Evolutionary conservation across 179 eudicot genomes (phyloP).

Genomic region (Kewa caespitosa): DNA sequence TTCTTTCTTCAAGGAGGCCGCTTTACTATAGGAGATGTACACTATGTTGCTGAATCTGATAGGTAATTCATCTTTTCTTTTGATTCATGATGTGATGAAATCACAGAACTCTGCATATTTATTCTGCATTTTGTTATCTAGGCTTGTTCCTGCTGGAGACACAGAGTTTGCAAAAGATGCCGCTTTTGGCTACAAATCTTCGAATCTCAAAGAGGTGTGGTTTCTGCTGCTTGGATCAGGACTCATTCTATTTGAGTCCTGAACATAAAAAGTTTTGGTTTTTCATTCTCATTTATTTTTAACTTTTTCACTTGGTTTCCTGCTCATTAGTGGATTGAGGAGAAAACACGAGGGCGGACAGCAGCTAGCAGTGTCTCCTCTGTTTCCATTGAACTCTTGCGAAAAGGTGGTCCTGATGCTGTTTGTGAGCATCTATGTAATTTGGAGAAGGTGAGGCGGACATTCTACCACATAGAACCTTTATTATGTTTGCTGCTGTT

Average conservation of each 20-base stretch:
- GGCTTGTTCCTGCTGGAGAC: constrained; percentile 98
- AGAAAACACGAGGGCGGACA: constrained; percentile 83
- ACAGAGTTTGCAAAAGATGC: constrained; percentile 98
- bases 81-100: constrained; percentile 2
- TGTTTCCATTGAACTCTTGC: constrained; percentile 72
- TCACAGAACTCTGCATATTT: constrained; percentile 16
- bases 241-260: constrained; percentile 4
- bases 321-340: constrained; percentile 88
- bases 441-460: constrained; percentile 61
- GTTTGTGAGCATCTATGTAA: constrained; percentile 84
- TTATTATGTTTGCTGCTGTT: neutral
- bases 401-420: constrained; percentile 88
- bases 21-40: constrained; percentile 80
- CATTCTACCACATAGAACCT: neutral
- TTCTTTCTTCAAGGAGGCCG: constrained; percentile 99
- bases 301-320: constrained; percentile 16
- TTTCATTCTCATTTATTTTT: no score
- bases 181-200: constrained; percentile 88
- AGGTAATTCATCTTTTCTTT: constrained; percentile 36
- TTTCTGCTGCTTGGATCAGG: constrained; percentile 9
- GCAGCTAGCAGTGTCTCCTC: constrained; percentile 74
- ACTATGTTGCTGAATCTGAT: constrained; percentile 91
- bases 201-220: constrained; percentile 87
- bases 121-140: constrained; percentile 27
- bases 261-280: no score